phyloP scores from a whole-genome alignment of 768 basidiomycete species.

The Boletus huronensis region DNA sequence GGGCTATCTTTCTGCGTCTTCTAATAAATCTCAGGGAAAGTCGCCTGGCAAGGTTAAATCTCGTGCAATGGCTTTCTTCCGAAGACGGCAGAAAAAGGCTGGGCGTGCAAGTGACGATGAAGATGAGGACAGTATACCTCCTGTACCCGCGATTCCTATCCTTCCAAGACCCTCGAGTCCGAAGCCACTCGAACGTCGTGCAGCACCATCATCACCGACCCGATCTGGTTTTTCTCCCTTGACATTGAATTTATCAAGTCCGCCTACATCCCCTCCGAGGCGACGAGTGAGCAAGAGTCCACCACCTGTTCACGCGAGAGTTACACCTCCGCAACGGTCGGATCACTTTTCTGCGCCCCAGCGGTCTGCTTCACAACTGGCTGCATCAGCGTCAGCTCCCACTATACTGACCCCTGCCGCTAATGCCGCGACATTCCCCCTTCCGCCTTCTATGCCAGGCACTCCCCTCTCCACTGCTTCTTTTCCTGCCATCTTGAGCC shows the following conservation, averaged over 20 bases:
- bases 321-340: constrained; percentile 8
- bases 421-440: constrained; percentile 4
- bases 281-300: constrained; percentile 29
- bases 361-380: constrained; percentile 9
- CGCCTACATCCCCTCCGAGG: constrained; percentile 17
- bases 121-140: constrained; percentile 27
- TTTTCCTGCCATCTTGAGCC: neutral
- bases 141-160: constrained; percentile 31
- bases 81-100: constrained; percentile 29
- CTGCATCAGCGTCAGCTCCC: constrained; percentile 7
- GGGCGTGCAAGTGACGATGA: constrained; percentile 29
- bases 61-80: constrained; percentile 33
- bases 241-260: constrained; percentile 22
- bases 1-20: constrained; percentile 34
- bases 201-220: constrained; percentile 24
- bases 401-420: constrained; percentile 1
- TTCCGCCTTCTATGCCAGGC: constrained; percentile 18
- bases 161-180: constrained; percentile 30
- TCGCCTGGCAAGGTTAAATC: constrained; percentile 28
- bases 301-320: constrained; percentile 14
- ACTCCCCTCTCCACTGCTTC: constrained; percentile 21
- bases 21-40: constrained; percentile 31
- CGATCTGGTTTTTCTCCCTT: constrained; percentile 29
- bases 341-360: constrained; percentile 5
- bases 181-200: constrained; percentile 25